Evolutionary conservation across 1,284 basidiomycete genomes (phyloP), one percentile per base, ranked within the genome.

Genomic region (Pyrrhoderma lamaoense): DNA sequence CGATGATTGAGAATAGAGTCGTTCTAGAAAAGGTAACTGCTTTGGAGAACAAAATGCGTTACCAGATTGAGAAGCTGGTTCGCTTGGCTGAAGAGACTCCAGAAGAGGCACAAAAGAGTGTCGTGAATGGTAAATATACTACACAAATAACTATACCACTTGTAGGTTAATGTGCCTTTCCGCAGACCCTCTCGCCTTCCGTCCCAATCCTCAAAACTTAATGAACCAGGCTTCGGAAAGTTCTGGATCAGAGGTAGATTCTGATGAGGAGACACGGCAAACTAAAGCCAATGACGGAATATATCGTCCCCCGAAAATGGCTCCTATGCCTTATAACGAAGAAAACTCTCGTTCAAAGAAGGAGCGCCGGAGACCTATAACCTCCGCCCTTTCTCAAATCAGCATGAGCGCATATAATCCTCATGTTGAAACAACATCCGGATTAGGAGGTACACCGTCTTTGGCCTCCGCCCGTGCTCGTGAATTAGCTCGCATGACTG

Each of bases 11-110:
- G 60, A 78, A 77, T 16, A 77, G 87, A 11, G 64, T 89, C 21
- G 76, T 85, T 4, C 71, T 92, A n/a, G 89, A 93, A 64, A 91
- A 90, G 67, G 73, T 83, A 46, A 84, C 82, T 57, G 72, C 77
- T 1, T 72, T 99, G 36, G 94, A 99, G 67, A 76, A 75, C 50
- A 84, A 89, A 61, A 85, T 98, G 76, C 84, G 81, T 55, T 96
- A 98, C 65, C 94, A 98, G 66, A 90, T 98, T 61, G 93, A 97
- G 61, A 97, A 98, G 65, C 79, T 96, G 18, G 77, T 93, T 27
- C 77, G 81, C 51, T 68, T 89, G 3, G 86, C 89, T 0, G 67
- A 71, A 31, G 80, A 84, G 49, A 76, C 79, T 31, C 68, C 75
- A 1, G 71, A 76, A 8, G 70, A 71, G n/a, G 71, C 68, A 14